Evolutionary conservation across 768 basidiomycete genomes (phyloP).

Genomic region (Hericium alpestre): DNA sequence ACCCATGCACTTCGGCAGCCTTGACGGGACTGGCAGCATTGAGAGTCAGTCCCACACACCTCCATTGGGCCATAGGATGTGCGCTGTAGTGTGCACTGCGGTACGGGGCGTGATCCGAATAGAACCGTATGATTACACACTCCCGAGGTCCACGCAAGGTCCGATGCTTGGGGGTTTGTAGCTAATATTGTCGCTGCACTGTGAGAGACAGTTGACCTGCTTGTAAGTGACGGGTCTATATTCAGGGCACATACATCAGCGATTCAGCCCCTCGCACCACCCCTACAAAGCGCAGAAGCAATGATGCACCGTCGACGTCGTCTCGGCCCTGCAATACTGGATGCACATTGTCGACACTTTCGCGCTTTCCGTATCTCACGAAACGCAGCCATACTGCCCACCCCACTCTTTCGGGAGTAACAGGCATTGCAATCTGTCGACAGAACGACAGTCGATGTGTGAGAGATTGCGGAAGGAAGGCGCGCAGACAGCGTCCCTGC

Average conservation of each 20-base stretch:
- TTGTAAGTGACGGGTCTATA: constrained; percentile 10
- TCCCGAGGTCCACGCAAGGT: background rate
- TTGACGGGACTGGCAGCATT: too few species aligned
- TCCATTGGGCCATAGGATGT: too few species aligned
- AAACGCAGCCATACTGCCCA: constrained; percentile 12
- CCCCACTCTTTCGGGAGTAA: constrained; percentile 7
- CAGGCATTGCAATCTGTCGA: background rate
- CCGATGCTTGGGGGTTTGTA: constrained; percentile 8
- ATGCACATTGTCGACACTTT: constrained; percentile 15
- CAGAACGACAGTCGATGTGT: too few species aligned
- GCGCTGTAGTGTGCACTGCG: too few species aligned
- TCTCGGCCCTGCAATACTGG: constrained; percentile 4
- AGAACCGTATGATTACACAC: too few species aligned
- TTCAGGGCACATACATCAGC: background rate
- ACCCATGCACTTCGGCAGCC: too few species aligned
- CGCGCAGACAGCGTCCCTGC: too few species aligned
- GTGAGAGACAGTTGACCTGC: constrained; percentile 16
- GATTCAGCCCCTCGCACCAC: background rate
- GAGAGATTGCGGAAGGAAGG: too few species aligned
- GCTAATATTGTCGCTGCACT: constrained; percentile 12
- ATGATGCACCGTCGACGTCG: background rate
- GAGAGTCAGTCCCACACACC: too few species aligned
- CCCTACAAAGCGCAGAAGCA: background rate
- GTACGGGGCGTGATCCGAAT: too few species aligned
- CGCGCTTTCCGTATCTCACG: constrained; percentile 14